Evolutionary conservation across 164 flowering plant species (phyloP).

Genomic region (Nelumbo lutea): DNA sequence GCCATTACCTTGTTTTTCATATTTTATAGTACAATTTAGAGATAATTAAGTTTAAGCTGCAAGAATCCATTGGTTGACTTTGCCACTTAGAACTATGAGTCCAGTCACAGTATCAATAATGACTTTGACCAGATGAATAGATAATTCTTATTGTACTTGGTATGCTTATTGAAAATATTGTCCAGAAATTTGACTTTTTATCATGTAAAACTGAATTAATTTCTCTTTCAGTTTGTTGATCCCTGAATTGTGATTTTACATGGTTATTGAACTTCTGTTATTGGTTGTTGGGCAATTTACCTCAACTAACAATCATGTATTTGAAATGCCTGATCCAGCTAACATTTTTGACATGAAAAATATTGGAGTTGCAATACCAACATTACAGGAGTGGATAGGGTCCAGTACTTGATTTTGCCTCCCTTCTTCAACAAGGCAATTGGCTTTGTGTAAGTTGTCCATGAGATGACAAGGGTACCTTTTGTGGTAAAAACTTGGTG

Average conservation of each 20-base stretch:
- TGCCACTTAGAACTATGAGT: no score
- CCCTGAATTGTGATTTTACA: no score
- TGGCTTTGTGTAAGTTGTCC: no score
- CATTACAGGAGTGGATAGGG: constrained; percentile 58
- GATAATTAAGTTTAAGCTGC: background rate
- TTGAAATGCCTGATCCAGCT: constrained; percentile 36
- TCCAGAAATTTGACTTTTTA: no score
- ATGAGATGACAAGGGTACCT: background rate
- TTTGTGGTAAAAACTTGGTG: background rate
- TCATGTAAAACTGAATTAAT: no score
- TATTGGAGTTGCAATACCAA: constrained; percentile 57
- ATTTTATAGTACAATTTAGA: no score
- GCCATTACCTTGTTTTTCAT: background rate
- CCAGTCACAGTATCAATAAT: no score
- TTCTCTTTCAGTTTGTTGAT: no score
- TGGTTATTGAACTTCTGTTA: background rate
- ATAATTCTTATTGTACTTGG: no score
- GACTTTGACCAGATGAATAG: background rate
- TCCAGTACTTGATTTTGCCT: constrained; percentile 14
- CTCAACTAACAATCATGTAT: background rate
- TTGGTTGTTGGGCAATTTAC: no score
- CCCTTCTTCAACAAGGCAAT: background rate
- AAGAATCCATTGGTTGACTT: background rate
- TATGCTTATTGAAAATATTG: no score
- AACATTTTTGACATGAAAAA: constrained; percentile 75